phyloP scores from a whole-genome alignment of 116 monocot genomes.

The Zostera marina region DNA sequence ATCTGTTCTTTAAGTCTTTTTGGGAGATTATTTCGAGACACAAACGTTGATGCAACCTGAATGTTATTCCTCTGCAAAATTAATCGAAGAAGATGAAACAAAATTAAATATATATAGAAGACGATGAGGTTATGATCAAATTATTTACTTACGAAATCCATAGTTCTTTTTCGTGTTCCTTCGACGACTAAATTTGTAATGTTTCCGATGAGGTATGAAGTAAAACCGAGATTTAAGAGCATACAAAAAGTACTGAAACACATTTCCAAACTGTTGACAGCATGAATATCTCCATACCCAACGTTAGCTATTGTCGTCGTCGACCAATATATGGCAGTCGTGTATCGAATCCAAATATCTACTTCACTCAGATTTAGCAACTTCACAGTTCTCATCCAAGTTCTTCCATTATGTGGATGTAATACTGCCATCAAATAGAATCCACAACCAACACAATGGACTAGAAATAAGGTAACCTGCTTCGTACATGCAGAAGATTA shows the following conservation, averaged over 20 bases:
- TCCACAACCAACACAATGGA: constrained; percentile 77
- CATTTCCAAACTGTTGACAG: constrained; percentile 78
- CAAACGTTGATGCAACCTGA: constrained; percentile 70
- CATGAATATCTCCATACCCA: constrained; percentile 95
- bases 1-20: constrained; percentile 64
- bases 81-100: too few species aligned
- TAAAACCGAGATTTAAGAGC: constrained; percentile 84
- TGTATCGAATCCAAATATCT: constrained; percentile 59
- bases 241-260: constrained; percentile 80
- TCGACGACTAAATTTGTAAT: constrained; percentile 95
- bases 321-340: constrained; percentile 81
- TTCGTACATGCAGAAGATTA: not conserved
- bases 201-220: constrained; percentile 87
- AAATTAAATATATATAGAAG: not conserved
- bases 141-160: constrained; percentile 67
- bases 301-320: constrained; percentile 91
- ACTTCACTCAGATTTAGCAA: constrained; percentile 52
- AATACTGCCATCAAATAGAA: constrained; percentile 72
- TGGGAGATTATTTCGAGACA: constrained; percentile 57
- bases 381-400: constrained; percentile 77
- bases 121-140: not conserved
- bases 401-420: constrained; percentile 64
- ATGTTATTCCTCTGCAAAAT: constrained; percentile 83
- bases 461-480: constrained; percentile 77
- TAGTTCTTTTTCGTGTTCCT: constrained; percentile 78